Conservation (phyloP, 257 asterid genomes). For the Solanum etuberosum region DNA sequence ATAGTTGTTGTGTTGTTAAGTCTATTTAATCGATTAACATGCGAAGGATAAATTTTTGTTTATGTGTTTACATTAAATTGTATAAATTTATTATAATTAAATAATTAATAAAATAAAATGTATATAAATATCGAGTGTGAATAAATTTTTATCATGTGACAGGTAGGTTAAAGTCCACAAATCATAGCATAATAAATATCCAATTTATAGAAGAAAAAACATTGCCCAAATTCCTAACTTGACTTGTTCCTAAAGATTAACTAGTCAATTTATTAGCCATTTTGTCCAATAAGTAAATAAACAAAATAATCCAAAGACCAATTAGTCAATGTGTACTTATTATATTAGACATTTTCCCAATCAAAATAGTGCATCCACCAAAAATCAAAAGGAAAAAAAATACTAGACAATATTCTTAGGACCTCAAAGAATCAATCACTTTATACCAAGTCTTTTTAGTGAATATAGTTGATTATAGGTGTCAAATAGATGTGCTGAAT, state of each 20-base stretch:
- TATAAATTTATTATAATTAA: no score
- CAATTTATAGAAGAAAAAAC: background rate
- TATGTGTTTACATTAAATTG: no score
- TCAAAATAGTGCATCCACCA: background rate
- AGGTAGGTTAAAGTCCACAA: background rate
- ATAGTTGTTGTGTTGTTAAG: background rate
- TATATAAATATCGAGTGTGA: no score
- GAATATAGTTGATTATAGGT: no score
- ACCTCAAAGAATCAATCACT: background rate
- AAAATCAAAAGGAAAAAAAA: background rate
- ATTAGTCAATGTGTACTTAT: background rate
- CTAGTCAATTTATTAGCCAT: background rate
- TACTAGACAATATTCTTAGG: background rate
- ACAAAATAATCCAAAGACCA: background rate
- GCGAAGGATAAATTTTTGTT: no score
- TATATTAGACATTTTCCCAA: background rate
- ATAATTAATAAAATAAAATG: no score
- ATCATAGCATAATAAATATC: background rate
- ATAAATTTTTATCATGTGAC: no score
- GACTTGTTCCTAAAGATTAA: background rate
- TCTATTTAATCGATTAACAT: background rate
- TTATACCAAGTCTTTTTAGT: background rate
- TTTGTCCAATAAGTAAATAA: background rate
- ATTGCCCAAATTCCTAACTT: background rate
- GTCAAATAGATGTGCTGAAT: no score